Evolutionary conservation across 208 protist genomes (phyloP).

Genomic region (Crithidia sp.): DNA sequence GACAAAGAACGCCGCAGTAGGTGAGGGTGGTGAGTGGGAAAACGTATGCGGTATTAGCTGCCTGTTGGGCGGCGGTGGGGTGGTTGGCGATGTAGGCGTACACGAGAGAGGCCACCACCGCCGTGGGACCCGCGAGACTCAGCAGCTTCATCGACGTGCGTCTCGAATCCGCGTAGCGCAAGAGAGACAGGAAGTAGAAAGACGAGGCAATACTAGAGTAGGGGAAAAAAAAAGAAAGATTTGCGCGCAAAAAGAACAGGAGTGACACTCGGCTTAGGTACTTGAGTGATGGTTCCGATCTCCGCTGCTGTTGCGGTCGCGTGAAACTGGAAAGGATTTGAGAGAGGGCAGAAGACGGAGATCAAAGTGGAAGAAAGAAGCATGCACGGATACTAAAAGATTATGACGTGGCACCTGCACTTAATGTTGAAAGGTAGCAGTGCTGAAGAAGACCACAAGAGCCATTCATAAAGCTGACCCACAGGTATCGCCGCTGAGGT

Average conservation of each 20-base stretch:
- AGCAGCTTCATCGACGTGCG: constrained; percentile 2
- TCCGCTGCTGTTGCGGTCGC: too few species aligned
- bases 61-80: constrained; percentile 8
- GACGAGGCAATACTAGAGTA: constrained; percentile 3
- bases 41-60: constrained; percentile 8
- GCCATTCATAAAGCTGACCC: too few species aligned
- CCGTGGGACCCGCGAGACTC: constrained; percentile 23
- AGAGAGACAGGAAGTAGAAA: neutral
- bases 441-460: too few species aligned
- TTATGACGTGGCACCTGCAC: too few species aligned
- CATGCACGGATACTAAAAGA: too few species aligned
- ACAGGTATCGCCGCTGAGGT: too few species aligned
- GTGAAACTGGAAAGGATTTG: too few species aligned
- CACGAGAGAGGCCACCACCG: constrained; percentile 32
- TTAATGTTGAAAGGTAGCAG: too few species aligned
- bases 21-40: constrained; percentile 30
- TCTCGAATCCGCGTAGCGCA: too few species aligned
- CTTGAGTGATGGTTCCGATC: too few species aligned
- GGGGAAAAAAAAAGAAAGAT: neutral
- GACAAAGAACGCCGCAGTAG: constrained; percentile 35
- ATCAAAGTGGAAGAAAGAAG: too few species aligned
- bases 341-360: too few species aligned
- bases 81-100: constrained; percentile 42
- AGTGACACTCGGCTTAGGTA: neutral
- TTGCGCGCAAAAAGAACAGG: neutral